A percentile compares a stretch with the other conserved stretches of the same genome.
Conservation (phyloP, 2,329 filamentous ascomycete genomes). For the Penicillium sp. region DNA sequence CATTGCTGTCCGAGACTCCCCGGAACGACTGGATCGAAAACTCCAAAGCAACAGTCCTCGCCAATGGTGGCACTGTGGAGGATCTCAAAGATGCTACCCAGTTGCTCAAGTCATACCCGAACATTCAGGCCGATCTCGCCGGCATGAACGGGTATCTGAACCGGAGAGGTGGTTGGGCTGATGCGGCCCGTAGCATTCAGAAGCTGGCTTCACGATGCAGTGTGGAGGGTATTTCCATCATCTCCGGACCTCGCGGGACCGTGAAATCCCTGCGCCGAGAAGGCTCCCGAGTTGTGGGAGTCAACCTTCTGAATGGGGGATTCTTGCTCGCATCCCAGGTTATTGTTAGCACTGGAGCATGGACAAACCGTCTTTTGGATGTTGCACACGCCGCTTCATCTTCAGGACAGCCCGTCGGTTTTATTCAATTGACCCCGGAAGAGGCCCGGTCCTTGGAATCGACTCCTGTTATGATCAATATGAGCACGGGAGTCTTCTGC, state of each 20-base stretch:
- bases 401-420: slow-evolving; percentile 76
- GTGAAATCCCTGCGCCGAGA: slow-evolving; percentile 29
- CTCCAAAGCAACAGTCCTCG: slow-evolving; percentile 35
- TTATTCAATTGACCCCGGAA: slow-evolving; percentile 66
- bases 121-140: slow-evolving; percentile 54
- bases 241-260: slow-evolving; percentile 38
- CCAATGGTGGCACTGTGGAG: slow-evolving; percentile 35
- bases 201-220: slow-evolving; percentile 26
- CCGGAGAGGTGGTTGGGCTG: slow-evolving; percentile 73
- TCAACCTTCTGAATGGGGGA: slow-evolving; percentile 50
- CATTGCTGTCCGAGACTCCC: slow-evolving; percentile 26
- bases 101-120: slow-evolving; percentile 24
- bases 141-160: slow-evolving; percentile 67
- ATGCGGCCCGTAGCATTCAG: slow-evolving; percentile 62
- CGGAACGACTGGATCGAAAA: slow-evolving; percentile 28
- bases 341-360: slow-evolving; percentile 80
- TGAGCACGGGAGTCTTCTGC: slow-evolving; percentile 47
- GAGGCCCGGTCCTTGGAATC: slow-evolving; percentile 64
- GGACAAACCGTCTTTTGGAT: slow-evolving; percentile 74
- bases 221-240: slow-evolving; percentile 44
- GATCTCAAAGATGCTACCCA: slow-evolving; percentile 42
- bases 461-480: slow-evolving; percentile 60
- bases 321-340: slow-evolving; percentile 64
- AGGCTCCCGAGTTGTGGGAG: slow-evolving; percentile 54
- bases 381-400: slow-evolving; percentile 70